phyloP scores from a whole-genome alignment of 257 asterid genomes.

The Asclepias syriaca region DNA sequence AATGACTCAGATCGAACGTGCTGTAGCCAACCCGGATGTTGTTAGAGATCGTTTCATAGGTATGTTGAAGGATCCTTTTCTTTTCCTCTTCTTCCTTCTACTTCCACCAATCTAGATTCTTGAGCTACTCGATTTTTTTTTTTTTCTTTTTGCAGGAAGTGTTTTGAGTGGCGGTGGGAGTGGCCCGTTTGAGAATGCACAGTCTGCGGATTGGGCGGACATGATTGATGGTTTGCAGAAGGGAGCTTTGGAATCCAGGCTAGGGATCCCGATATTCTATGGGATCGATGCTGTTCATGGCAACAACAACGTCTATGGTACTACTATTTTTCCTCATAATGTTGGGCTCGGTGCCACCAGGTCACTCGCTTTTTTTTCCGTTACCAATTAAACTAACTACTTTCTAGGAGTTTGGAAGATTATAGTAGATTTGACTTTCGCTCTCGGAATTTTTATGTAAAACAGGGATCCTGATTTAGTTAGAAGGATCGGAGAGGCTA shows the following conservation, averaged over 20 bases:
- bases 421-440: neutral
- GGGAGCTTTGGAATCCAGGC: constrained; percentile 67
- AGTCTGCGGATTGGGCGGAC: constrained; percentile 71
- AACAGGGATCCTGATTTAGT: constrained; percentile 66
- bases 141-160: constrained; percentile 42
- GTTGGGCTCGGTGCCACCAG: constrained; percentile 95
- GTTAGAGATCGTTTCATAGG: constrained; percentile 53
- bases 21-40: constrained; percentile 44
- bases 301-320: constrained; percentile 78
- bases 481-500: constrained; percentile 73
- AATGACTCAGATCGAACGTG: constrained; percentile 82
- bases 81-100: neutral
- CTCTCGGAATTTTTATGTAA: neutral
- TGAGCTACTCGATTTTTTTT: neutral
- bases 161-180: constrained; percentile 93
- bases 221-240: constrained; percentile 79
- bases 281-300: constrained; percentile 95
- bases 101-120: neutral
- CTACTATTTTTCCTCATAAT: constrained; percentile 93
- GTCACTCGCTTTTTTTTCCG: constrained; percentile 19
- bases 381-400: neutral
- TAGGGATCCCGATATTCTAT: constrained; percentile 82
- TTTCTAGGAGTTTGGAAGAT: neutral
- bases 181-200: constrained; percentile 69
- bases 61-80: neutral